A percentile compares a stretch with the other conserved stretches of the same genome.
These are phyloP conservation scores for Epichloe gansuensis DNA, from an alignment of 2,329 filamentous ascomycete species.

Conservation along the genomic window DNA sequence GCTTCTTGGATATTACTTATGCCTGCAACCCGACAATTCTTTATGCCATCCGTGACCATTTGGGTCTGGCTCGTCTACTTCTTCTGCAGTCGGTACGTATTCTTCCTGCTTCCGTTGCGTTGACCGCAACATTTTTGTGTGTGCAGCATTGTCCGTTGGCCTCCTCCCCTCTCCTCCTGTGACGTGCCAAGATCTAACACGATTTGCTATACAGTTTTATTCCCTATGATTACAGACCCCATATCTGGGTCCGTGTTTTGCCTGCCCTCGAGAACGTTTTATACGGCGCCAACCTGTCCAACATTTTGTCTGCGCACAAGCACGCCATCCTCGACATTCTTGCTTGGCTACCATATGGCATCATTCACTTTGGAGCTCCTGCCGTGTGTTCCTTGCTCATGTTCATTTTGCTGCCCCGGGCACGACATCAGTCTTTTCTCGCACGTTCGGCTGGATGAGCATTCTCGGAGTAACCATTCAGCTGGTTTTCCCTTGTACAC, in stretches of 20 bases:
- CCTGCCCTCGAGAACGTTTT: slow-evolving; percentile 93
- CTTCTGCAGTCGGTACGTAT: slow-evolving; percentile 77
- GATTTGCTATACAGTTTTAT: slow-evolving; percentile 55
- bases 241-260: slow-evolving; percentile 91
- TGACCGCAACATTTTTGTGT: too few species aligned
- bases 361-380: slow-evolving; percentile 81
- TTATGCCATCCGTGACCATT: slow-evolving; percentile 75
- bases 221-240: slow-evolving; percentile 73
- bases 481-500: slow-evolving; percentile 82
- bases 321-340: slow-evolving; percentile 73
- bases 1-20: slow-evolving; percentile 62
- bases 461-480: slow-evolving; percentile 79
- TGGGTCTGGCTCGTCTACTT: slow-evolving; percentile 84
- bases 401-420: slow-evolving; percentile 79
- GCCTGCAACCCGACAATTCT: slow-evolving; percentile 81
- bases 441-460: slow-evolving; percentile 87
- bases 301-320: slow-evolving; percentile 85
- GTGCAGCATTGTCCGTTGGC: neutral
- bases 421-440: slow-evolving; percentile 72
- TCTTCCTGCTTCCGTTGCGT: neutral
- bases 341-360: slow-evolving; percentile 87
- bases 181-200: neutral
- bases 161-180: neutral
- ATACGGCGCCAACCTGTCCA: slow-evolving; percentile 90
- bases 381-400: slow-evolving; percentile 66